Conservation (phyloP, 306 rosid species). For the Vigna trinervia region DNA sequence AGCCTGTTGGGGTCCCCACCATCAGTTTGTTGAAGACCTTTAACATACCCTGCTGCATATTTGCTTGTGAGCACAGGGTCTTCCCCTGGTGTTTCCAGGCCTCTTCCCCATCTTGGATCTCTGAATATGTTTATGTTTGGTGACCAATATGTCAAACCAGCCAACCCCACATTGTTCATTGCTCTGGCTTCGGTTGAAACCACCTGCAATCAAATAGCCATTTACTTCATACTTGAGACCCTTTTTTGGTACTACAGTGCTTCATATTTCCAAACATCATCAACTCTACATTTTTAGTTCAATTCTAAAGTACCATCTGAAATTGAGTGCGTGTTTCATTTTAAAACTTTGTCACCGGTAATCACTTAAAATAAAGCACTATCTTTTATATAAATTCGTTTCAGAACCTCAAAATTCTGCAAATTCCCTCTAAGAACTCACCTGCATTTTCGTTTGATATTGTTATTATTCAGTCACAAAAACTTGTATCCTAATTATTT, state of each 20-base stretch:
- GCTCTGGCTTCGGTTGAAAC: constrained; percentile 73
- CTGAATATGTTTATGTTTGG: constrained; percentile 96
- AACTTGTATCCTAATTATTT: not conserved
- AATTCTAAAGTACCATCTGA: not conserved
- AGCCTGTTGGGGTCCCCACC: constrained; percentile 67
- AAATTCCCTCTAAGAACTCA: not conserved
- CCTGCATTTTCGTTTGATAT: constrained; percentile 4
- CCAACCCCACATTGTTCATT: constrained; percentile 62
- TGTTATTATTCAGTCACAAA: not conserved
- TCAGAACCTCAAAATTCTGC: not conserved
- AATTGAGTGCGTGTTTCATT: not conserved
- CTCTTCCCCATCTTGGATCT: constrained; percentile 99
- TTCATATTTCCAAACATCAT: not conserved
- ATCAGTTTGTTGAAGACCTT: constrained; percentile 79
- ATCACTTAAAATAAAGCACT: constrained; percentile 34
- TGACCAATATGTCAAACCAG: constrained; percentile 82
- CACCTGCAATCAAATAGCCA: constrained; percentile 39
- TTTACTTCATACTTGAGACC: not conserved
- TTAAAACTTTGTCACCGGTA: not conserved
- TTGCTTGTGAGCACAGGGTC: constrained; percentile 89
- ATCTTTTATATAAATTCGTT: not conserved
- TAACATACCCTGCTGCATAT: constrained; percentile 74
- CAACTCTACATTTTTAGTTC: not conserved
- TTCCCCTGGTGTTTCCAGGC: constrained; percentile 97
- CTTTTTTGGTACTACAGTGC: not conserved